Conservation (phyloP, 345 rosid genomes). For the Erysimum cheiranthoides region DNA sequence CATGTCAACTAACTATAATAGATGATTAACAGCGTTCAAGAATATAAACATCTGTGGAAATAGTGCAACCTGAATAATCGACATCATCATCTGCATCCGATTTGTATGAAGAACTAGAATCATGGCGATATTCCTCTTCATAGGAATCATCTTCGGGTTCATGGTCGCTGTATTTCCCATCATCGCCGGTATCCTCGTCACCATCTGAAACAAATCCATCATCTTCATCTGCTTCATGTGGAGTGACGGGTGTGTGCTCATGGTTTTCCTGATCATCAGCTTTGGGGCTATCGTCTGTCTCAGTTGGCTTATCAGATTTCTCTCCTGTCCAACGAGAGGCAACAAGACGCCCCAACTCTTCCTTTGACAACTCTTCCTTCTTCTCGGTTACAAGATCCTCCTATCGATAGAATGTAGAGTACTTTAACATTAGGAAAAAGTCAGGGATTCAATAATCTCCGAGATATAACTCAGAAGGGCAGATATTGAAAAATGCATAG, state of each 20-base stretch:
- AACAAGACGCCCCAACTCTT: constrained; percentile 90
- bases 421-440: constrained; percentile 12
- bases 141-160: constrained; percentile 64
- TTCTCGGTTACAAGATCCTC: constrained; percentile 54
- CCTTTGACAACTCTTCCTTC: constrained; percentile 78
- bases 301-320: constrained; percentile 56
- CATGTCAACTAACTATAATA: constrained; percentile 27
- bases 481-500: constrained; percentile 12
- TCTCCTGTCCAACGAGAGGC: constrained; percentile 99
- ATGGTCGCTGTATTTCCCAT: constrained; percentile 60
- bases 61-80: constrained; percentile 64
- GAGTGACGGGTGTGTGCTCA: constrained; percentile 55
- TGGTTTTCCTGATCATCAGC: constrained; percentile 51
- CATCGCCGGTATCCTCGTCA: constrained; percentile 61
- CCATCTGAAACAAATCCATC: constrained; percentile 74
- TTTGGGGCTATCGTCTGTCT: constrained; percentile 44
- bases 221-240: constrained; percentile 58
- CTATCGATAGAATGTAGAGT: constrained; percentile 45
- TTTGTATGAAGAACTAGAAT: constrained; percentile 57
- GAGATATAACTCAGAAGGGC: constrained; percentile 15
- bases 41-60: constrained; percentile 21
- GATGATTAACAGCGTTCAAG: neutral
- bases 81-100: constrained; percentile 60
- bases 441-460: neutral
- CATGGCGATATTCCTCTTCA: constrained; percentile 60